Evolutionary conservation across 1,139 yeast genomes (phyloP).

Genomic region (Candida labiduridarum): DNA sequence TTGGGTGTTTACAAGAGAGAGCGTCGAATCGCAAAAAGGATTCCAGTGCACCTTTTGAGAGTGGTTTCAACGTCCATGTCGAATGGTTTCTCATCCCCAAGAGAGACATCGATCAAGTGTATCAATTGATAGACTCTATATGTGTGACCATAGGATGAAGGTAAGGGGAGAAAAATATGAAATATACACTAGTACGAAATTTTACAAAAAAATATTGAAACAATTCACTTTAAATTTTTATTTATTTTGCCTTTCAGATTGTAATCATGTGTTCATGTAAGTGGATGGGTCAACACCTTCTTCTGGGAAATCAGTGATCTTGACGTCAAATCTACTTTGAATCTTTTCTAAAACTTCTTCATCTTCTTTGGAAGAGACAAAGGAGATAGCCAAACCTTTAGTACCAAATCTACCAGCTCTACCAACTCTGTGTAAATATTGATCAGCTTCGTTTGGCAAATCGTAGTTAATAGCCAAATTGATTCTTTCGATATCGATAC

Average conservation of each 20-base stretch:
- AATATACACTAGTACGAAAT: slow-evolving; percentile 5
- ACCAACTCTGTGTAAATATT: slow-evolving; percentile 98
- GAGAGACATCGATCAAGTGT: slow-evolving; percentile 37
- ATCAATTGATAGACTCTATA: slow-evolving; percentile 38
- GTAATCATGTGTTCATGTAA: slow-evolving; percentile 86
- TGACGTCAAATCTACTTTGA: slow-evolving; percentile 97
- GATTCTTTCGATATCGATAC: slow-evolving; percentile 98
- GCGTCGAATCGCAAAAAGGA: slow-evolving; percentile 1
- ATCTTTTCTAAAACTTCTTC: slow-evolving; percentile 89
- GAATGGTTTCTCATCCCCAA: slow-evolving; percentile 65
- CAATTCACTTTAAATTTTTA: neutral
- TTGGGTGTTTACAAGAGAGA: slow-evolving; percentile 29
- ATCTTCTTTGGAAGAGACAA: slow-evolving; percentile 84
- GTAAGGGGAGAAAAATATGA: slow-evolving; percentile 3
- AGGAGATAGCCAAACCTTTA: slow-evolving; percentile 94
- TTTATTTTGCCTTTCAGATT: slow-evolving; percentile 2
- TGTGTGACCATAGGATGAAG: slow-evolving; percentile 17
- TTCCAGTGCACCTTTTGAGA: slow-evolving; percentile 11
- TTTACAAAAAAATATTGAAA: slow-evolving; percentile 3
- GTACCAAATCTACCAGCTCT: slow-evolving; percentile 99
- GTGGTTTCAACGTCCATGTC: slow-evolving; percentile 43
- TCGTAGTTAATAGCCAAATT: slow-evolving; percentile 97
- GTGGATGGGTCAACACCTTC: slow-evolving; percentile 98
- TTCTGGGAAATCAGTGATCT: slow-evolving; percentile 92
- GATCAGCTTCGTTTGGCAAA: slow-evolving; percentile 89